Base-by-base conservation (phyloP, 352 stramenopile species). In the Phytophthora megakarya region DNA sequence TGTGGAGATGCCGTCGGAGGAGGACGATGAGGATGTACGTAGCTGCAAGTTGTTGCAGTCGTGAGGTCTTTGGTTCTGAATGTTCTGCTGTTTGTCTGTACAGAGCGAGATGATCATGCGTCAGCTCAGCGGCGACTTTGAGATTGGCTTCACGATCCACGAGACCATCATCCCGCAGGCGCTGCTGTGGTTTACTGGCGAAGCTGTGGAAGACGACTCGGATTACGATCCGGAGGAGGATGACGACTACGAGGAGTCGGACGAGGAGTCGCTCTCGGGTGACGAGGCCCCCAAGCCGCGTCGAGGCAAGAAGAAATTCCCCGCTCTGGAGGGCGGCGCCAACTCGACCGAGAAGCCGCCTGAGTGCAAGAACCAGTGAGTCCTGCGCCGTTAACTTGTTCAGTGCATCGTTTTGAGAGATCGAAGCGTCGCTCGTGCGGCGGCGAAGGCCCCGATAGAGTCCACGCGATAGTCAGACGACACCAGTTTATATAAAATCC, bases 311-410 rank as follows among this genome's bases (percentile, higher is more conserved):
- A 92, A 92, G 74, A 89, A 92, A 62, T 89, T 89, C 71, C 79
- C 86, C 16, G 81, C 77, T 40, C 75, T 95, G 12, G 81, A 93
- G 32, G 72, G 76, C 47, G 73, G 73, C 21, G 67, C 59, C 35
- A 75, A 70, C 47, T 92, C 86, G 50, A 88, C 78, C 21, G 84
- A 95, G 74, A 93, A 95, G 73, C 86, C 86, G 37, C 84, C 84
- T 45, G 86, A 95, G 81, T 95, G 86, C 81, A 95, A 95, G 78
- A 95, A 95, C 76, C 86, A 95, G 75, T 95, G 89, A 92, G 49
- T 58, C 70, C 45, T 57, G 51, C 50, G 55, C 54, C 48, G 30
- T 45, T 47, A 61, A 42, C 42, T 39, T 51, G 62, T 56, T 67
- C 38, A 66, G 21, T 54, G 49, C 53, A 72, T 72, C 57, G 63